A percentile compares a stretch with the other conserved stretches of the same genome.
phyloP scores from a whole-genome alignment of 345 rosid species.

The Ailanthus altissimus region DNA sequence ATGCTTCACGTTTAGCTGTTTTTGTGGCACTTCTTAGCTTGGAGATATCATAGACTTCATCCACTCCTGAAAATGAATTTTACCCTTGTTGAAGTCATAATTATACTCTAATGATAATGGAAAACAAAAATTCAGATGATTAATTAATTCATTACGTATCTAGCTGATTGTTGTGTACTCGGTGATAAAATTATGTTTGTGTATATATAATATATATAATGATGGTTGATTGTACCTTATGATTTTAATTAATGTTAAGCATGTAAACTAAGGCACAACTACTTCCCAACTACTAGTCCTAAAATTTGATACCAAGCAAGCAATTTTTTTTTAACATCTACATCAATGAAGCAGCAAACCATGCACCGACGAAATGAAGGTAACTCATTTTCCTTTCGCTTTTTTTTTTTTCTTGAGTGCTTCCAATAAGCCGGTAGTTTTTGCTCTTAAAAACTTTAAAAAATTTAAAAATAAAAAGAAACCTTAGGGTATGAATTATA shows the following conservation, averaged over 20 bases:
- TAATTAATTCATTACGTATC: background rate
- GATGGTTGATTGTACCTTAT: background rate
- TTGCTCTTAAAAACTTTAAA: too few species aligned
- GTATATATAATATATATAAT: background rate
- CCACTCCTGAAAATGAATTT: constrained; percentile 41
- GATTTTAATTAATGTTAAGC: background rate
- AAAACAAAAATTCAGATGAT: background rate
- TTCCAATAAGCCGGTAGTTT: too few species aligned
- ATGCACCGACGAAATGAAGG: background rate
- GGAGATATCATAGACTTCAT: constrained; percentile 63
- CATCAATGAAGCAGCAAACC: background rate
- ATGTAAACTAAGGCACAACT: background rate
- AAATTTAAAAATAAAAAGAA: too few species aligned
- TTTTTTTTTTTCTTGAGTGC: too few species aligned
- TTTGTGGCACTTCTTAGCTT: constrained; percentile 49
- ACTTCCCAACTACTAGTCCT: background rate
- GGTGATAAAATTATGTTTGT: background rate
- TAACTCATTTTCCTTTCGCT: background rate
- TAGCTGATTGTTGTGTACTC: background rate
- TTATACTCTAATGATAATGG: background rate
- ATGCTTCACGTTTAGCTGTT: constrained; percentile 69
- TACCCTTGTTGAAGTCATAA: background rate
- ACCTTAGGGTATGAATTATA: rapidly evolving
- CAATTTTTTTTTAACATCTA: background rate
- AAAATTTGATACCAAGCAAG: constrained; percentile 31